Evolutionary conservation across 352 stramenopile species (phyloP).

Genomic region (Phytophthora litchii): DNA sequence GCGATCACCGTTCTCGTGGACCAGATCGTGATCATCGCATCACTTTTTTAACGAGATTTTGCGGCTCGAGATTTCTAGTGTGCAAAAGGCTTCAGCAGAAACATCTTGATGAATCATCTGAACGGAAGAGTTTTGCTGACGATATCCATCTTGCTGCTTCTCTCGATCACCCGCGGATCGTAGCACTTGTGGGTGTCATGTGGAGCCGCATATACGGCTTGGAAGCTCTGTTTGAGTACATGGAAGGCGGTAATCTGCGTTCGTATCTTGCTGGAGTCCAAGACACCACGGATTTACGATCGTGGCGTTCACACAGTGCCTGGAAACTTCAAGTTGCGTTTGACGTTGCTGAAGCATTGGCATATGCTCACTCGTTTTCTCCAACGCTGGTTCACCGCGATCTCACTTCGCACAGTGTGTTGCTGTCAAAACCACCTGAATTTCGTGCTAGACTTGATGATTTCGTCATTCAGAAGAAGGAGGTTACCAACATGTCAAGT

Average conservation of each 20-base stretch:
- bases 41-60: constrained; percentile 47
- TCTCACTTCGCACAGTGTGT: constrained; percentile 53
- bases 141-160: constrained; percentile 52
- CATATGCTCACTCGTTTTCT: constrained; percentile 53
- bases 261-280: constrained; percentile 36
- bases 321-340: constrained; percentile 51
- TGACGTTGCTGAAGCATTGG: constrained; percentile 52
- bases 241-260: constrained; percentile 59
- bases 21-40: constrained; percentile 13
- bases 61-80: constrained; percentile 32
- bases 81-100: constrained; percentile 52
- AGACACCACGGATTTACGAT: constrained; percentile 13
- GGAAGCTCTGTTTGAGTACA: constrained; percentile 69
- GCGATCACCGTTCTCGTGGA: constrained; percentile 12
- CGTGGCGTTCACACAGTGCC: constrained; percentile 20
- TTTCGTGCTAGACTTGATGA: constrained; percentile 48
- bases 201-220: constrained; percentile 53
- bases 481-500: constrained; percentile 30
- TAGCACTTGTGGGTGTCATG: constrained; percentile 50
- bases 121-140: constrained; percentile 39
- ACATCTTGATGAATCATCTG: constrained; percentile 28
- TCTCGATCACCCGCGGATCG: constrained; percentile 53
- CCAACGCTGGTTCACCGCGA: constrained; percentile 48
- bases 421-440: constrained; percentile 37
- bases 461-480: constrained; percentile 39